These are phyloP conservation scores for Coelastrella sp. DNA, from an alignment of 139 green algal species.

Conservation along the genomic window DNA sequence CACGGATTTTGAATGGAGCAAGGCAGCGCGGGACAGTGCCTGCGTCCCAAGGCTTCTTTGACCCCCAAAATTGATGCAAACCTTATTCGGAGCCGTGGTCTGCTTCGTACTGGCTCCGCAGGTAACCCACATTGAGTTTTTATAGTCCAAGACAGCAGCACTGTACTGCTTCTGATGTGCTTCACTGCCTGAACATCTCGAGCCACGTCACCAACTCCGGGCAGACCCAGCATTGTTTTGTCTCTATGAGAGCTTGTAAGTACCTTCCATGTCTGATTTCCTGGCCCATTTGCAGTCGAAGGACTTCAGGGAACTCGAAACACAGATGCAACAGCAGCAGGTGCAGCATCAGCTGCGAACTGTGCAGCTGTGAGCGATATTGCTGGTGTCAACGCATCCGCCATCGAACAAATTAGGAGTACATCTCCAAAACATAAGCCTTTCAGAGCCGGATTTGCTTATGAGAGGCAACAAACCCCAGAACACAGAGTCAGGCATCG, in stretches of 20 bases:
- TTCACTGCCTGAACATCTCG: background rate
- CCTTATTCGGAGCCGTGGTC: background rate
- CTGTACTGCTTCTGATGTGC: background rate
- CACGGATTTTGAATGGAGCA: background rate
- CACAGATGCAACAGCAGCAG: background rate
- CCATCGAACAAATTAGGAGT: background rate
- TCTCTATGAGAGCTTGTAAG: too few species aligned
- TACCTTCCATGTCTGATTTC: too few species aligned
- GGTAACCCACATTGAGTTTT: background rate
- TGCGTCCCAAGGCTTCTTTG: constrained; percentile 9
- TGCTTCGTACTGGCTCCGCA: constrained; percentile 1
- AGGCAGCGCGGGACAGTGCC: background rate
- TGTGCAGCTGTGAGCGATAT: background rate
- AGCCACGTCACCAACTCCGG: too few species aligned
- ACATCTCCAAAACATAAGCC: background rate
- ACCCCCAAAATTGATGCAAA: background rate
- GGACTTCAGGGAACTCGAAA: background rate
- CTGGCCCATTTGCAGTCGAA: background rate
- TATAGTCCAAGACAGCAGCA: background rate
- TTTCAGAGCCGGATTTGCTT: constrained; percentile 21
- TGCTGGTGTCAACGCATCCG: background rate
- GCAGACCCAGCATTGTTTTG: too few species aligned
- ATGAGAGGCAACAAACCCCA: constrained; percentile 8
- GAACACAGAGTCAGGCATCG: background rate
- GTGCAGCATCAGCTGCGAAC: background rate